Evolutionary conservation across 1,284 basidiomycete species (phyloP), one percentile per base, ranked within the genome.

Genomic region (Puccinia horiana): DNA sequence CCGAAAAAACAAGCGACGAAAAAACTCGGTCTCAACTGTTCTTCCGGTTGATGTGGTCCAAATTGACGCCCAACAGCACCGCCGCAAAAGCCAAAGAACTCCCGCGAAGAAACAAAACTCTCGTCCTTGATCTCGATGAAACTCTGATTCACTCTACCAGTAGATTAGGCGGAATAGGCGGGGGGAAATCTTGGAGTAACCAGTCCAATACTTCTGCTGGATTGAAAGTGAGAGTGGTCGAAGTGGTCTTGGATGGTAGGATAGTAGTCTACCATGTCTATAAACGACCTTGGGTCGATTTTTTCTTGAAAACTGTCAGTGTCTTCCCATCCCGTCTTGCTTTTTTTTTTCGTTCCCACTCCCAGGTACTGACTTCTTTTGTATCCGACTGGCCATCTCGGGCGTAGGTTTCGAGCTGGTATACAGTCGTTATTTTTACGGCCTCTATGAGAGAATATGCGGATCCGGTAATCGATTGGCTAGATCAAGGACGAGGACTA

Each of bases 361-460:
- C 96, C 94, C 93, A 37, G 2, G 44, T 52, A 44, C 32, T 8
- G 49, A 58, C n/a, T 42, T 23, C 40, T 20, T 69, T 80, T 69
- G 63, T 73, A 85, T 73, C 81, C 83, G 52, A 4, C 16, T 74
- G 78, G 70, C 81, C 83, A 40, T 4, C 16, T 74, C 77, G 70
- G 35, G 9, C 20, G 23, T 86, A 97, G 95, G 97, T 98, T 65
- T 96, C 96, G 35, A 90, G 92, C 58, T 99, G 96, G 96, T 99
- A 99, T 88, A 98, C 96, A 1, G 91, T 99, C 79, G 96, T 99
- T 80, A 94, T 99, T 84, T 99, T 96, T 88, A 99, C 96, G 26
- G 97, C 96, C 0, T 98, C 95, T 8, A 95, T 99, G 92, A 93
- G 95, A 86, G 96, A 99, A 88, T 99, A 99, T 87, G 96, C 96